These are phyloP conservation scores for Fusarium burgessii DNA, from an alignment of 2,329 filamentous ascomycete species.

Conservation along the genomic window DNA sequence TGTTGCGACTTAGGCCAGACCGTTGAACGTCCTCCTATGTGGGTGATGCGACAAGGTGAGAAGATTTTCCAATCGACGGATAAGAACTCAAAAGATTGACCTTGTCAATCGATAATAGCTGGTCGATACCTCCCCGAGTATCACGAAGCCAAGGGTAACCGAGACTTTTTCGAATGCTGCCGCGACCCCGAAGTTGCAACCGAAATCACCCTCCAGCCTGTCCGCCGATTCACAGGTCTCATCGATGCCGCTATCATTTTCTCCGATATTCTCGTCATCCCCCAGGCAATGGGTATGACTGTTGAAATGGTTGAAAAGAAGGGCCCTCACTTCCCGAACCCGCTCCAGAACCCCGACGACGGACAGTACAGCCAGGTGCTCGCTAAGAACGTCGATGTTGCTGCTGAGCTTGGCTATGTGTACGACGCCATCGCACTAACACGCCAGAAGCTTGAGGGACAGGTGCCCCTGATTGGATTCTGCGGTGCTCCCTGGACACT, in stretches of 20 bases:
- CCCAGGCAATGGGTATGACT: constrained; percentile 97
- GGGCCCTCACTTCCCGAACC: constrained; percentile 92
- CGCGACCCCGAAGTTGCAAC: constrained; percentile 92
- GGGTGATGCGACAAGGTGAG: constrained; percentile 99
- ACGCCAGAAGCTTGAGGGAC: constrained; percentile 84
- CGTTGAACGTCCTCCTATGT: constrained; percentile 93
- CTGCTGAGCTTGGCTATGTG: constrained; percentile 88
- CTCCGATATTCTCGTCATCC: constrained; percentile 97
- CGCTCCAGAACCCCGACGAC: constrained; percentile 82
- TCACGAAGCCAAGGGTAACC: constrained; percentile 89
- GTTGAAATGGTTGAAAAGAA: constrained; percentile 99
- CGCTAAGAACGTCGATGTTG: constrained; percentile 83
- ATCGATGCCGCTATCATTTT: constrained; percentile 99
- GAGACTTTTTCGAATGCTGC: constrained; percentile 98
- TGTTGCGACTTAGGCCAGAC: constrained; percentile 73
- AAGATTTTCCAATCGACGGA: neutral
- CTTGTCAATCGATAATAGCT: constrained; percentile 64
- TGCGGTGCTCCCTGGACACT: constrained; percentile 97
- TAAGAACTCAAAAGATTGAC: constrained; percentile 4
- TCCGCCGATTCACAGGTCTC: constrained; percentile 90
- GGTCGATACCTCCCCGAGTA: constrained; percentile 98
- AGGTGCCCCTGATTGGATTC: constrained; percentile 95
- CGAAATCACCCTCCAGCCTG: constrained; percentile 91
- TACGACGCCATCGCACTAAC: constrained; percentile 96
- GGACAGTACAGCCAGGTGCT: constrained; percentile 85